These are phyloP conservation scores for Salix arbutifolia DNA, from an alignment of 345 rosid genomes.

Conservation along the genomic window DNA sequence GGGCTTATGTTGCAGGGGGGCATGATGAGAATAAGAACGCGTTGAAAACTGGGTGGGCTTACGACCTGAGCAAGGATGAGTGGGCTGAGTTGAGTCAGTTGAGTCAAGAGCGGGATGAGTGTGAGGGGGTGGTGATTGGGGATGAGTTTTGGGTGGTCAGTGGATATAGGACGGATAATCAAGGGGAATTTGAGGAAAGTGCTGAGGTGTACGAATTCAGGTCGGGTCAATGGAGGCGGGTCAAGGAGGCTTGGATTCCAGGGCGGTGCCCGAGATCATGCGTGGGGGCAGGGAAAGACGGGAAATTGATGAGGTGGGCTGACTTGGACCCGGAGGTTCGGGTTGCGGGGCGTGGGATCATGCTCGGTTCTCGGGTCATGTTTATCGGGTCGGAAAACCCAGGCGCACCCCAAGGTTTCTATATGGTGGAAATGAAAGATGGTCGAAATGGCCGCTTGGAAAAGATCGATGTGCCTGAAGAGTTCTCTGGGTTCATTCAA, in stretches of 20 bases:
- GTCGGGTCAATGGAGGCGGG: conserved; percentile 43
- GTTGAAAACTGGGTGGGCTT: conserved; percentile 49
- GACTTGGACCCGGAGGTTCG: conserved; percentile 14
- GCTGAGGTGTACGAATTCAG: conserved; percentile 38
- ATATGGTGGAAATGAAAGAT: conserved; percentile 7
- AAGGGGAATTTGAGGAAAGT: conserved; percentile 51
- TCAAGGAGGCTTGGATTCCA: conserved; percentile 42
- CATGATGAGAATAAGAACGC: conserved; percentile 73
- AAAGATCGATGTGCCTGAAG: conserved; percentile 33
- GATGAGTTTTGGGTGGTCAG: conserved; percentile 63
- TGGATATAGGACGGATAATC: conserved; percentile 54
- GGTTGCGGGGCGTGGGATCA: conserved; percentile 41
- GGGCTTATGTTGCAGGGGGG: conserved; percentile 51
- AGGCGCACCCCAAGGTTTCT: conserved; percentile 48
- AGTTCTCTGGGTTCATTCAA: conserved; percentile 51
- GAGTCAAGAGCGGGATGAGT: conserved; percentile 64
- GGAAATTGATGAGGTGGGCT: conserved; percentile 4
- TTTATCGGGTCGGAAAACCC: conserved; percentile 50
- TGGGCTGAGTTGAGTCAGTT: conserved; percentile 49
- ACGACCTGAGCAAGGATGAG: conserved; percentile 45
- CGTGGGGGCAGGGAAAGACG: conserved; percentile 10
- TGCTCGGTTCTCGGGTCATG: conserved; percentile 25
- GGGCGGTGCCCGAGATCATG: conserved; percentile 36
- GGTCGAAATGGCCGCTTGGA: conserved; percentile 36
- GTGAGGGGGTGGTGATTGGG: conserved; percentile 51